Percentiles rank a stretch among this genome's conserved stretches.
Evolutionary conservation across 75 land plant genomes (phyloP).

Genomic region (Cryptomeria japonica): DNA sequence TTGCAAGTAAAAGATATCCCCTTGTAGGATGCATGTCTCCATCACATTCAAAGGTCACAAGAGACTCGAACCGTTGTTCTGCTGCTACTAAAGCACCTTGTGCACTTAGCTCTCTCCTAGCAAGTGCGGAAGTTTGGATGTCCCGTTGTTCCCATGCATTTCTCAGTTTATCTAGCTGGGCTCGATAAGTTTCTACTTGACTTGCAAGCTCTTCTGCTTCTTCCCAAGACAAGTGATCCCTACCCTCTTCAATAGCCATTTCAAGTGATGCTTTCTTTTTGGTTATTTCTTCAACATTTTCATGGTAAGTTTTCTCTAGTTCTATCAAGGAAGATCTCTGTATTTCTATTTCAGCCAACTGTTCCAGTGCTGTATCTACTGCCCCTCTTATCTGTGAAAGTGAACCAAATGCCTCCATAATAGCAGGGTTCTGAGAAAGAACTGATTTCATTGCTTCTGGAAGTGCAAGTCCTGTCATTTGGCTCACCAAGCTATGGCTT

Average conservation of each 20-base stretch:
- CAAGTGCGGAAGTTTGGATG: conserved; percentile 44
- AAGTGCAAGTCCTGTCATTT: conserved; percentile 61
- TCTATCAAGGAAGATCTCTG: conserved; percentile 69
- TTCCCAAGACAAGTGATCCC: conserved; percentile 96
- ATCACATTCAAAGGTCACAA: conserved; percentile 39
- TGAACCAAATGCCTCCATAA: conserved; percentile 86
- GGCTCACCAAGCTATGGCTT: conserved; percentile 42
- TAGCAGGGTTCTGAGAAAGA: conserved; percentile 66
- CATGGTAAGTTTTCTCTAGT: conserved; percentile 66
- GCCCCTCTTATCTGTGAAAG: conserved; percentile 79
- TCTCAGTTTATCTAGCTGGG: conserved; percentile 72
- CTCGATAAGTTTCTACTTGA: conserved; percentile 82
- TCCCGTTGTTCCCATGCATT: conserved; percentile 80
- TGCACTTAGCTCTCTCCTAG: conserved; percentile 48
- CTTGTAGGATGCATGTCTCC: conserved; percentile 47
- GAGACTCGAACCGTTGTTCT: conserved; percentile 49
- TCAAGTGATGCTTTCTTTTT: conserved; percentile 71
- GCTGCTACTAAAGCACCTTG: conserved; percentile 51
- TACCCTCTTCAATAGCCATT: conserved; percentile 71
- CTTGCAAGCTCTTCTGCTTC: conserved; percentile 93
- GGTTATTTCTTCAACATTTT: conserved; percentile 72
- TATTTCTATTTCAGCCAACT: conserved; percentile 59
- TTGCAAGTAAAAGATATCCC: conserved; percentile 52
- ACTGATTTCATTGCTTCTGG: conserved; percentile 71
- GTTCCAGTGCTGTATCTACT: conserved; percentile 78